Conservation (phyloP, 495 filamentous ascomycete species). For the Penicillium verhagenii region DNA sequence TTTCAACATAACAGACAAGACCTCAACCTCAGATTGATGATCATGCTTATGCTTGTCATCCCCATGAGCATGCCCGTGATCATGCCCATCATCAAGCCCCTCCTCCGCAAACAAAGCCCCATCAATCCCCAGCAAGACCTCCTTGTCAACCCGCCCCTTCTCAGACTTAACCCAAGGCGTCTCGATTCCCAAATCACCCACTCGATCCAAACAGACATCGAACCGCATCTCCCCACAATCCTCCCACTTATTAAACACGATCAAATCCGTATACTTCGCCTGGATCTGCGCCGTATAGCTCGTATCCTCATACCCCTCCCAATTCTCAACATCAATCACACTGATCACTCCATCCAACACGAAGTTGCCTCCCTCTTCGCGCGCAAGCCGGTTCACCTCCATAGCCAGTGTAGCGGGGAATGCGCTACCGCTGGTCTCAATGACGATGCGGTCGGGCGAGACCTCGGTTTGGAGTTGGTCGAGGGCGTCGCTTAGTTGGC, state of each 20-base stretch:
- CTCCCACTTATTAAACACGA: conserved; percentile 98
- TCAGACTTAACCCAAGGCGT: conserved; percentile 78
- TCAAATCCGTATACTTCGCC: conserved; percentile 85
- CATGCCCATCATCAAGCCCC: conserved; percentile 8
- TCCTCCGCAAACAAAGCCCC: conserved; percentile 67
- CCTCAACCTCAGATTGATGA: conserved; percentile 88
- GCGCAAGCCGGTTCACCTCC: conserved; percentile 81
- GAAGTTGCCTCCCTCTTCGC: conserved; percentile 55
- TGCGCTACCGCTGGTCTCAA: conserved; percentile 87
- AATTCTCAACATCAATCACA: conserved; percentile 97
- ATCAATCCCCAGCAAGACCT: conserved; percentile 84
- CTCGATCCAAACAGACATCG: conserved; percentile 77
- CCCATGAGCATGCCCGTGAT: conserved; percentile 8
- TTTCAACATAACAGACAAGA: conserved; percentile 71
- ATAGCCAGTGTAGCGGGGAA: conserved; percentile 90
- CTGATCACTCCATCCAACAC: conserved; percentile 86
- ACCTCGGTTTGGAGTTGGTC: conserved; percentile 60
- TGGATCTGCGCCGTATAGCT: conserved; percentile 83
- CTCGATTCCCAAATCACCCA: conserved; percentile 84
- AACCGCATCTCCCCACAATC: conserved; percentile 63
- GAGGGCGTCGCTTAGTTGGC: conserved; percentile 79
- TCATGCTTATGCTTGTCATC: conserved; percentile 26
- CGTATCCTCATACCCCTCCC: conserved; percentile 92
- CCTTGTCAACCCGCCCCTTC: conserved; percentile 68
- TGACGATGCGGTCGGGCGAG: conserved; percentile 78